These are phyloP conservation scores for Hyphopichia buzzinii DNA, from an alignment of 1,139 yeast species.

Conservation along the genomic window DNA sequence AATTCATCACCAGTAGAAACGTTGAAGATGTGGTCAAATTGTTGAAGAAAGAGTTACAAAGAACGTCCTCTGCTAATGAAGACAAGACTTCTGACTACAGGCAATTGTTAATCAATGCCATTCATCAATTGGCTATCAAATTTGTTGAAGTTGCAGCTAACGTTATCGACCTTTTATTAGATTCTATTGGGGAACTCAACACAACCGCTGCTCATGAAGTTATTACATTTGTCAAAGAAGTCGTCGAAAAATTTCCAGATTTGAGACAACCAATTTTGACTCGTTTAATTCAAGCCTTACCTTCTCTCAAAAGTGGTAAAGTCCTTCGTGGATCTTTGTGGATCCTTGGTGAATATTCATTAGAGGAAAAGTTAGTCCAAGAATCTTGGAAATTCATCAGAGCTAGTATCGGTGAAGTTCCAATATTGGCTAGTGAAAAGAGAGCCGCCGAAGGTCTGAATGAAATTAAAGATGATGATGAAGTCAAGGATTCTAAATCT, in stretches of 20 bases:
- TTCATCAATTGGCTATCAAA: slow-evolving; percentile 83
- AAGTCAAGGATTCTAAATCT: slow-evolving; percentile 22
- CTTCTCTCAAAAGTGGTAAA: slow-evolving; percentile 76
- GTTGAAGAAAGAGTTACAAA: slow-evolving; percentile 85
- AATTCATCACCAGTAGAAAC: slow-evolving; percentile 80
- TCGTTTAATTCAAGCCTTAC: slow-evolving; percentile 63
- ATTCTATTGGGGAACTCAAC: slow-evolving; percentile 80
- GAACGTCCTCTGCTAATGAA: slow-evolving; percentile 63
- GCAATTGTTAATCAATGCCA: slow-evolving; percentile 82
- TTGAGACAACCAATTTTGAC: slow-evolving; percentile 65
- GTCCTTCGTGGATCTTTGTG: slow-evolving; percentile 93
- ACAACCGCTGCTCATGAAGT: slow-evolving; percentile 89
- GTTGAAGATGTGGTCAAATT: slow-evolving; percentile 92
- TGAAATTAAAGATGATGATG: slow-evolving; percentile 22
- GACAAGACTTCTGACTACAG: slow-evolving; percentile 86
- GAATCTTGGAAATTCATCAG: slow-evolving; percentile 88
- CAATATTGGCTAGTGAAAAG: slow-evolving; percentile 76
- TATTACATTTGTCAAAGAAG: slow-evolving; percentile 85
- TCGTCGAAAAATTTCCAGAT: slow-evolving; percentile 87
- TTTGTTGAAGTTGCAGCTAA: slow-evolving; percentile 90
- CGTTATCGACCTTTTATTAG: slow-evolving; percentile 85
- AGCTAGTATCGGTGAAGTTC: slow-evolving; percentile 84
- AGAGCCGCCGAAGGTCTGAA: slow-evolving; percentile 39
- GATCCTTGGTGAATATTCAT: slow-evolving; percentile 91
- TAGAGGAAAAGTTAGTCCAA: slow-evolving; percentile 71